These are phyloP conservation scores for Termitomyces sp. DNA, from an alignment of 768 basidiomycete genomes.

Conservation along the genomic window DNA sequence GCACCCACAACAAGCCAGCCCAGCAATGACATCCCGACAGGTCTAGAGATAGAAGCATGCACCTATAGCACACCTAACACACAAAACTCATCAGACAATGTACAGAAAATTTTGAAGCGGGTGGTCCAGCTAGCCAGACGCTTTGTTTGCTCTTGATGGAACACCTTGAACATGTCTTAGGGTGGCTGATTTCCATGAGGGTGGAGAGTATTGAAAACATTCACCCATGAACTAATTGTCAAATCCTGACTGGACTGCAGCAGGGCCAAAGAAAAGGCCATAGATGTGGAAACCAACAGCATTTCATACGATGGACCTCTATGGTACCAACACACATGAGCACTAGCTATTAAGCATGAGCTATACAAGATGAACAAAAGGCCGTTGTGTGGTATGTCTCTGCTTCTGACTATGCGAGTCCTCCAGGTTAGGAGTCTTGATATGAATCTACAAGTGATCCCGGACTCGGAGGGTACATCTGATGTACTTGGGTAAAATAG, in stretches of 20 bases:
- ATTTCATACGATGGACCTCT: not conserved
- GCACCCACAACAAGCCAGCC: constrained; percentile 10
- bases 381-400: not conserved
- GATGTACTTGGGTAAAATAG: not conserved
- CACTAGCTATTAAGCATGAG: not conserved
- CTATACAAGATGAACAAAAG: not conserved
- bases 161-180: constrained; percentile 34
- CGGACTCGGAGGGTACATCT: not conserved
- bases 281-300: not conserved
- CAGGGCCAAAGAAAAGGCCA: not conserved
- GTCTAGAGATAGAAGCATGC: not conserved
- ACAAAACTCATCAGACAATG: constrained; percentile 2
- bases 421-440: constrained; percentile 5
- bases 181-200: not conserved
- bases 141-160: not conserved
- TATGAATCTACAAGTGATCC: constrained; percentile 37
- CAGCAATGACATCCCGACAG: not conserved
- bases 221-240: not conserved
- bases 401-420: not conserved
- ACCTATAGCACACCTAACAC: constrained; percentile 13
- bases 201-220: not conserved
- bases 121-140: not conserved
- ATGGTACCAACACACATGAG: not conserved
- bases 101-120: not conserved
- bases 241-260: not conserved